Percentiles rank a stretch among this genome's conserved stretches.
These are phyloP conservation scores for Boletus insuetus DNA, from an alignment of 768 basidiomycete genomes.

Conservation along the genomic window DNA sequence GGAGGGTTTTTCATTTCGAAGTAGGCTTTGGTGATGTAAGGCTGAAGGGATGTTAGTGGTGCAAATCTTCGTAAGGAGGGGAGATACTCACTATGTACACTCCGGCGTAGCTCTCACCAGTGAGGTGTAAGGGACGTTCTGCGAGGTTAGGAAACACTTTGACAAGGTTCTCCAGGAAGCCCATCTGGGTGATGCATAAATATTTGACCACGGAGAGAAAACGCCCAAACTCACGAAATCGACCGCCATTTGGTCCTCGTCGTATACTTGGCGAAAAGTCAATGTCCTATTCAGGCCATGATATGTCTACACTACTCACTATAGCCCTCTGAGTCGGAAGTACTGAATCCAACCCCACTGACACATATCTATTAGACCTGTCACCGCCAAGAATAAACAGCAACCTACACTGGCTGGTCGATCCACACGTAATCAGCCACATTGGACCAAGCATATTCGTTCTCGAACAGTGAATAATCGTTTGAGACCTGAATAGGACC, in stretches of 20 bases:
- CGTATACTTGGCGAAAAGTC: conserved; percentile 38
- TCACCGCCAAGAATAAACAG: background rate
- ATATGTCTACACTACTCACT: conserved; percentile 35
- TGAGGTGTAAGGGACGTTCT: conserved; percentile 62
- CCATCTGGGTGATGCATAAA: conserved; percentile 46
- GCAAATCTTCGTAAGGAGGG: background rate
- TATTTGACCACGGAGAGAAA: background rate
- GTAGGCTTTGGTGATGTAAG: conserved; percentile 73
- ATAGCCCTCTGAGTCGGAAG: conserved; percentile 63
- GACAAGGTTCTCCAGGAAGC: conserved; percentile 67
- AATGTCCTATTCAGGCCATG: background rate
- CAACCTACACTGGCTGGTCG: conserved; percentile 63
- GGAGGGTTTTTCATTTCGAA: conserved; percentile 63
- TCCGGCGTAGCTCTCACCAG: conserved; percentile 76
- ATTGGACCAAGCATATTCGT: conserved; percentile 56
- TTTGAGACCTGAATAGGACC: conserved; percentile 61
- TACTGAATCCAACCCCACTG: conserved; percentile 63
- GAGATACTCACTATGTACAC: conserved; percentile 55
- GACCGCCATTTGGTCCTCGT: conserved; percentile 64
- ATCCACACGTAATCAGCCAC: conserved; percentile 71
- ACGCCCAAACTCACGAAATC: conserved; percentile 40
- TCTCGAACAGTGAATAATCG: conserved; percentile 48
- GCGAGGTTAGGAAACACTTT: conserved; percentile 71
- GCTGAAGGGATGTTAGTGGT: conserved; percentile 37
- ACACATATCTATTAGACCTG: conserved; percentile 4